phyloP scores from a whole-genome alignment of 192 early-diverging fungal genomes.

The Gigaspora rosea region DNA sequence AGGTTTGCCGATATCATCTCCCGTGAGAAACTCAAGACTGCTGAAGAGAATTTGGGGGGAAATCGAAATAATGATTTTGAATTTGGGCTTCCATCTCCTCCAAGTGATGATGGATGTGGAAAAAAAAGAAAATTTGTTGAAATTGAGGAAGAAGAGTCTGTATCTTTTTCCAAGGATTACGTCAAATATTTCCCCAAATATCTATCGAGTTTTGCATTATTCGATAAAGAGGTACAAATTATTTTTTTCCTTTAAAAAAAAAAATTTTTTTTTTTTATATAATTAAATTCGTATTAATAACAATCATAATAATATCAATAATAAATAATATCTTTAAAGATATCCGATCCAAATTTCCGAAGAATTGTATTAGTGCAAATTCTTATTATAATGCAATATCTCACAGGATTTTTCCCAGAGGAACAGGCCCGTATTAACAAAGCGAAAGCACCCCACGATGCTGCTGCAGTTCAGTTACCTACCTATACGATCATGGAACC shows the following conservation, averaged over 20 bases:
- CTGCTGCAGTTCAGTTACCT: background rate
- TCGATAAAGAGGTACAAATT: slow-evolving; percentile 67
- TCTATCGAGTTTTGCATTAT: slow-evolving; percentile 68
- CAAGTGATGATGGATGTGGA: background rate
- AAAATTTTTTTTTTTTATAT: background rate
- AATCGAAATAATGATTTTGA: too few species aligned
- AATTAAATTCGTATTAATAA: background rate
- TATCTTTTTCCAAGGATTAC: slow-evolving; percentile 21
- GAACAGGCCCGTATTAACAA: background rate
- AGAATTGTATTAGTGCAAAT: slow-evolving; percentile 86
- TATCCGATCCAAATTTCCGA: slow-evolving; percentile 80
- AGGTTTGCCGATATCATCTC: slow-evolving; percentile 1
- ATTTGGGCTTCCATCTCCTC: too few species aligned
- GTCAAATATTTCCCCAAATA: slow-evolving; percentile 76
- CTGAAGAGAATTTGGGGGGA: background rate
- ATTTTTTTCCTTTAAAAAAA: background rate
- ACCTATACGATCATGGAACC: background rate
- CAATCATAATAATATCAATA: background rate
- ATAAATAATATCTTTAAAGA: slow-evolving; percentile 44
- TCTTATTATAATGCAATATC: slow-evolving; percentile 83
- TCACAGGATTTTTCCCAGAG: slow-evolving; percentile 30
- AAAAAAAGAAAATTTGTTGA: background rate
- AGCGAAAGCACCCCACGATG: background rate
- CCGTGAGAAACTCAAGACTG: background rate
- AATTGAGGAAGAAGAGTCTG: background rate